A percentile compares a stretch with the other conserved stretches of the same genome.
Evolutionary conservation across 2,329 filamentous ascomycete species (phyloP).

Genomic region (Pezicula radicicola): DNA sequence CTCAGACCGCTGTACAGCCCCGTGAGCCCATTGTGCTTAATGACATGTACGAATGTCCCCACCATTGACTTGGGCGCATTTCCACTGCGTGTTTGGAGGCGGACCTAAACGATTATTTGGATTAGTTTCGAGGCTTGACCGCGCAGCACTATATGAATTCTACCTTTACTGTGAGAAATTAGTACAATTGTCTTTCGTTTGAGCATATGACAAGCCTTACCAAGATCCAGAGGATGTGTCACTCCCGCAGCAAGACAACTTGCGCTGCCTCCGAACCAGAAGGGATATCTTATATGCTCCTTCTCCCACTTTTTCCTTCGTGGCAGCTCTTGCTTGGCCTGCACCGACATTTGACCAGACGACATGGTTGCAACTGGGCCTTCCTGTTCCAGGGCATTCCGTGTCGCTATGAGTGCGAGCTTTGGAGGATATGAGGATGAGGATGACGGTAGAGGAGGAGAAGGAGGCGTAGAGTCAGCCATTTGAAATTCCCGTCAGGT

Average conservation of each 20-base stretch:
- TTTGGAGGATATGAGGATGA: conserved; percentile 1
- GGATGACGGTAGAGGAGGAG: conserved; percentile 1
- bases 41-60: conserved; percentile 79
- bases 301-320: conserved; percentile 21
- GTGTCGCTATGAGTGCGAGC: conserved; percentile 9
- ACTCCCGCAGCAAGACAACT: conserved; percentile 88
- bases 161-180: conserved; percentile 24
- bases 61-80: conserved; percentile 78
- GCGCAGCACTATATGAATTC: conserved; percentile 1
- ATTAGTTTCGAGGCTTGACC: neutral
- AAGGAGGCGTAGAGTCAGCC: neutral
- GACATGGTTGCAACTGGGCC: conserved; percentile 20
- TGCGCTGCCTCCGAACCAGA: conserved; percentile 96
- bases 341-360: conserved; percentile 11
- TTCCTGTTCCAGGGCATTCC: conserved; percentile 19
- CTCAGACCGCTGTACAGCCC: conserved; percentile 91
- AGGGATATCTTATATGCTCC: conserved; percentile 57
- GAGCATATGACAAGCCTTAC: conserved; percentile 50
- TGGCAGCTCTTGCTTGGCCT: conserved; percentile 14
- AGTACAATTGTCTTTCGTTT: conserved; percentile 4
- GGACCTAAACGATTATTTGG: conserved; percentile 55
- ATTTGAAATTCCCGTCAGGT: no score
- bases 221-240: conserved; percentile 89
- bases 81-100: conserved; percentile 78
- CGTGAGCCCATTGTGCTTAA: conserved; percentile 69